Evolutionary conservation across 2,329 filamentous ascomycete species (phyloP).

Genomic region (Metarhizium anisopliae): DNA sequence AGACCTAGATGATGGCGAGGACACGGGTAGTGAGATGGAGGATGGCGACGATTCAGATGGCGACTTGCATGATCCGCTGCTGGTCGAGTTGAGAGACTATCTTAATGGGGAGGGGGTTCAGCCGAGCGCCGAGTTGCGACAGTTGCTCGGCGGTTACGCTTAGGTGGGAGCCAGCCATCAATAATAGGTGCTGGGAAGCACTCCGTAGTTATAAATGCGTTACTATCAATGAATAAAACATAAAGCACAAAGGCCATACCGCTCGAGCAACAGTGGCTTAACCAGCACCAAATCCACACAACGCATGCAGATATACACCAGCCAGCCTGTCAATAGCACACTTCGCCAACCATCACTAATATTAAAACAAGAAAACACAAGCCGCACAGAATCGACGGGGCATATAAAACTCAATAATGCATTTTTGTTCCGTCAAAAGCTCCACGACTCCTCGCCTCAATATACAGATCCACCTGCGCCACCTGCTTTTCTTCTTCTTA

Average conservation of each 20-base stretch:
- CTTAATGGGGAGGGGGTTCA: background rate
- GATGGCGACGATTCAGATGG: slow-evolving; percentile 2
- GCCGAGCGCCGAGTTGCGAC: background rate
- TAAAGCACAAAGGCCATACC: background rate
- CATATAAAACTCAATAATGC: background rate
- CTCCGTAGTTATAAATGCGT: background rate
- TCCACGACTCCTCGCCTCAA: slow-evolving; percentile 8
- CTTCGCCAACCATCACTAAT: no score
- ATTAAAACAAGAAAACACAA: background rate
- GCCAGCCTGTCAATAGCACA: no score
- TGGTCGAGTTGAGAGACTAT: slow-evolving; percentile 1
- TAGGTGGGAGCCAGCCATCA: background rate
- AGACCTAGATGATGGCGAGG: slow-evolving; percentile 7
- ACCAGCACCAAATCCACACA: no score
- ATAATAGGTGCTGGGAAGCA: background rate
- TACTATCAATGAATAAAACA: background rate
- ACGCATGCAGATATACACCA: no score
- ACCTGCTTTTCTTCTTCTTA: background rate
- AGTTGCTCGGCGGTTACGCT: background rate
- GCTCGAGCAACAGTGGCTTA: no score
- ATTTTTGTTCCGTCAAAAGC: slow-evolving; percentile 1
- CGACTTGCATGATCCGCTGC: background rate
- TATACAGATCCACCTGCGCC: background rate
- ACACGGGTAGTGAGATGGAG: slow-evolving; percentile 1
- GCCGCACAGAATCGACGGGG: background rate